Conservation (phyloP, 202 grass and related monocot genomes). For the Tripidium arundinaceum region DNA sequence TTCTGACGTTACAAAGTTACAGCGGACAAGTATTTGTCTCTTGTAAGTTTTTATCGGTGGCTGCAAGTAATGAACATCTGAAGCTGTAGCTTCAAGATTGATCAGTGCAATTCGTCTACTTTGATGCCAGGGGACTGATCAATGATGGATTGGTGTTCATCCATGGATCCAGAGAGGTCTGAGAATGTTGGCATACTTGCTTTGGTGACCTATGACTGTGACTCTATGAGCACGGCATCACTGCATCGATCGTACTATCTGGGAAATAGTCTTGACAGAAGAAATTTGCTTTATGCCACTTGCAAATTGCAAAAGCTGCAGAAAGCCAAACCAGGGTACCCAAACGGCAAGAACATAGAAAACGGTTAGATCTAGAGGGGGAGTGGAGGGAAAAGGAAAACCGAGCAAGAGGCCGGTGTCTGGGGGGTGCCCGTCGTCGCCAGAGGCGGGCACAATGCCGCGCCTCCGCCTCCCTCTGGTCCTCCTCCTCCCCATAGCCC, state of each 20-base stretch:
- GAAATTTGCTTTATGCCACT: neutral
- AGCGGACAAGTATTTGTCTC: neutral
- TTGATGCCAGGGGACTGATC: neutral
- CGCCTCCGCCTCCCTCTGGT: constrained; percentile 32
- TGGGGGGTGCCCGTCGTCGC: constrained; percentile 1
- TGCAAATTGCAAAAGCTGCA: neutral
- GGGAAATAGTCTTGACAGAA: neutral
- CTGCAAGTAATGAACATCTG: neutral
- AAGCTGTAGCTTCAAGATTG: neutral
- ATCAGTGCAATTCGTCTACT: neutral
- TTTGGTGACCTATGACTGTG: neutral
- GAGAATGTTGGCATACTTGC: neutral
- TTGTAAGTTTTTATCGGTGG: neutral
- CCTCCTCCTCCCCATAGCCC: constrained; percentile 33
- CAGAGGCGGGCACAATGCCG: constrained; percentile 28
- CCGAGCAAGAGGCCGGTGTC: neutral
- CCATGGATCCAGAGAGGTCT: too few relatives aligned
- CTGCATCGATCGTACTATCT: neutral
- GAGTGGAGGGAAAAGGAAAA: neutral
- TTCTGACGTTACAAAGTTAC: neutral
- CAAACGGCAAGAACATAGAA: neutral
- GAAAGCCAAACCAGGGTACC: neutral
- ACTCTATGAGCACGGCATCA: neutral
- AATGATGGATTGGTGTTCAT: neutral
- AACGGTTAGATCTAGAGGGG: neutral